Evolutionary conservation across 2,329 filamentous ascomycete species (phyloP), one percentile per base, ranked within the genome.

Genomic region (Akanthomyces dipterigenus): DNA sequence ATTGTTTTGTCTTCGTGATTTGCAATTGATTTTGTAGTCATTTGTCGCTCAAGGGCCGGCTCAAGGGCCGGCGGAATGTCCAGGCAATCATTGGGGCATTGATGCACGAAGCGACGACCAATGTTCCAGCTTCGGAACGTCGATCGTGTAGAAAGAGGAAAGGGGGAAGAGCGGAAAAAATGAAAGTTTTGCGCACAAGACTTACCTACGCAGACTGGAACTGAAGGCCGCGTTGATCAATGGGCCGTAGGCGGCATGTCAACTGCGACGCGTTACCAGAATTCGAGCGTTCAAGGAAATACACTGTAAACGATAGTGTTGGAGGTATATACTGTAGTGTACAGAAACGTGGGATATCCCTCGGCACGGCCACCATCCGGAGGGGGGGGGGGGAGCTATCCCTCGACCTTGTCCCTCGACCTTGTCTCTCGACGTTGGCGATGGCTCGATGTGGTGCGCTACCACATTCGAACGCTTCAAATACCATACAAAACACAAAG

Each of bases 31-130:
- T 66, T 63, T 2, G 65, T 65, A n/a, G 64, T 71, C 1, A 54
- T 72, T 22, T 69, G 68, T 0, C 71, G 72, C 20, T 63, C 70
- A 0, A n/a, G n/a, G n/a, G n/a, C n/a, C n/a, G n/a, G n/a, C n/a
- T 62, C 54, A 0, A 65, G 64, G 0, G 64, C 63, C 0, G 60
- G 57, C 2, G 42, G 62, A 8, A 64, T 71, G 0, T 62, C 59
- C 14, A 63, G 65, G 0, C 67, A 5, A 4, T 72, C 2, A 55
- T 64, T 16, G 54, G 65, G 0, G 64, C 64, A 3, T 40, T 72
- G 7, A 64, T 69, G 2, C 64, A 67, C 26, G 62, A 65, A 2
- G 45, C 54, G 0, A 14, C 54, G 0, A 14, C 68, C 0, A 22
- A 56, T 3, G 16, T 65, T 0, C 63, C 63, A 0, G 1, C 28